Evolutionary conservation across 768 basidiomycete species (phyloP).

Genomic region (Grammothele lineata): DNA sequence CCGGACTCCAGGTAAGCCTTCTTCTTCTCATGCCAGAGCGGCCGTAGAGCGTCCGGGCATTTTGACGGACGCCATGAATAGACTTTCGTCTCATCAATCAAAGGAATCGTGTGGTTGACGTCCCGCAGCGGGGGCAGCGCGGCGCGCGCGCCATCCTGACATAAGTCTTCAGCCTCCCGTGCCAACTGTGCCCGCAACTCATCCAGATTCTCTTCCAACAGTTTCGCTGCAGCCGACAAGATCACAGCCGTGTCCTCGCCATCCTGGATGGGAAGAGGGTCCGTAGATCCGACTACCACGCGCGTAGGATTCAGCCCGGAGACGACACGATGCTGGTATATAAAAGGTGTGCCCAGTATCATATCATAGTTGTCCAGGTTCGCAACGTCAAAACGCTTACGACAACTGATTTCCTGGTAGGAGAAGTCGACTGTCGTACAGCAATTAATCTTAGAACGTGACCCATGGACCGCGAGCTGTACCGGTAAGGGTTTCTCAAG

Average conservation of each 20-base stretch:
- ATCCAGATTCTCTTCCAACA: slow-evolving; percentile 10
- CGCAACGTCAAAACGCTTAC: slow-evolving; percentile 5
- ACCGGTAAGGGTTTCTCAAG: slow-evolving; percentile 24
- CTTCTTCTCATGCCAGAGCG: slow-evolving; percentile 17
- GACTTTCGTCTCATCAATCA: slow-evolving; percentile 15
- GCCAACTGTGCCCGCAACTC: slow-evolving; percentile 7
- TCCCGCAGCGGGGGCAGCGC: slow-evolving; percentile 16
- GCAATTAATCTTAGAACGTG: slow-evolving; percentile 21
- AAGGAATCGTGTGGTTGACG: slow-evolving; percentile 19
- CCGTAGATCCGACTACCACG: neutral
- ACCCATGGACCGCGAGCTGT: slow-evolving; percentile 30
- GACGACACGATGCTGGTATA: slow-evolving; percentile 14
- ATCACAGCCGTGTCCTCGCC: slow-evolving; percentile 5
- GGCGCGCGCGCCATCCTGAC: slow-evolving; percentile 8
- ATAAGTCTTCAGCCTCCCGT: slow-evolving; percentile 11
- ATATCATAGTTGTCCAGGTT: slow-evolving; percentile 25
- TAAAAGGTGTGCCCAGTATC: slow-evolving; percentile 26
- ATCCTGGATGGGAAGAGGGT: neutral
- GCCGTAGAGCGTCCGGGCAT: slow-evolving; percentile 20
- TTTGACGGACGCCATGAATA: slow-evolving; percentile 17
- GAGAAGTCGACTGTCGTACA: slow-evolving; percentile 2
- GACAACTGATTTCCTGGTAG: slow-evolving; percentile 3
- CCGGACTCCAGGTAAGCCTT: slow-evolving; percentile 20
- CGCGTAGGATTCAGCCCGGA: slow-evolving; percentile 13
- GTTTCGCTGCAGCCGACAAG: slow-evolving; percentile 2